These are phyloP conservation scores for Perilla frutescens DNA, from an alignment of 257 asterid species.

Conservation along the genomic window DNA sequence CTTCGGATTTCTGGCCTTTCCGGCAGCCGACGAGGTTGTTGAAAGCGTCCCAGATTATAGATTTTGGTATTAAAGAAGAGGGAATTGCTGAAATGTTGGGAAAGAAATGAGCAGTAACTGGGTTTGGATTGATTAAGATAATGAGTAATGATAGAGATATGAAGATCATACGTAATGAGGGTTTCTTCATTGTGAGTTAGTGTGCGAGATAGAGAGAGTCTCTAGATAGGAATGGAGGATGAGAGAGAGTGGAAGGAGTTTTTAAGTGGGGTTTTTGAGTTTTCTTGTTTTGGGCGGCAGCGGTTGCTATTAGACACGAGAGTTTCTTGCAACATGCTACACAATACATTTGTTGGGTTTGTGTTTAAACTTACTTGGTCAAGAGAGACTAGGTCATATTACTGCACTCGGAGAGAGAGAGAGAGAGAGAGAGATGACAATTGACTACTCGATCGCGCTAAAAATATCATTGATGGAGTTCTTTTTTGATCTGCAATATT, in stretches of 20 bases:
- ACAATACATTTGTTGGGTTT: not conserved
- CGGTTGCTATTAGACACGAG: not conserved
- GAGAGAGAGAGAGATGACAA: no score
- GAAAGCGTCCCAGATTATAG: constrained; percentile 62
- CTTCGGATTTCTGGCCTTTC: constrained; percentile 54
- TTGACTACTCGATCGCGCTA: no score
- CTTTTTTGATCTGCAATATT: no score
- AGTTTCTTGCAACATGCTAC: constrained; percentile 17
- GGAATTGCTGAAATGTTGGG: constrained; percentile 57
- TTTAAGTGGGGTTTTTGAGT: not conserved
- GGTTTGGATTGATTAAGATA: constrained; percentile 19
- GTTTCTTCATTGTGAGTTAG: constrained; percentile 31
- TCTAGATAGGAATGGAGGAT: not conserved
- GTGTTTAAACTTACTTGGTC: not conserved
- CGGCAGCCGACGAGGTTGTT: constrained; percentile 55
- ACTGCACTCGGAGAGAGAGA: no score
- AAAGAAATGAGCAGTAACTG: constrained; percentile 46
- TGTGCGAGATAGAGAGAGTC: not conserved
- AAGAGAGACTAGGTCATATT: not conserved
- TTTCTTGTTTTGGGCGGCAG: not conserved
- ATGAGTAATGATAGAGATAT: constrained; percentile 15
- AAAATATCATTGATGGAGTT: no score
- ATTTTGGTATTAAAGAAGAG: constrained; percentile 44
- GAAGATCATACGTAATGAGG: constrained; percentile 18
- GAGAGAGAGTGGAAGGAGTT: not conserved